Conservation (phyloP, 225 moss, liverwort and hornwort genomes). For the Physcomitrellopsis africana region DNA sequence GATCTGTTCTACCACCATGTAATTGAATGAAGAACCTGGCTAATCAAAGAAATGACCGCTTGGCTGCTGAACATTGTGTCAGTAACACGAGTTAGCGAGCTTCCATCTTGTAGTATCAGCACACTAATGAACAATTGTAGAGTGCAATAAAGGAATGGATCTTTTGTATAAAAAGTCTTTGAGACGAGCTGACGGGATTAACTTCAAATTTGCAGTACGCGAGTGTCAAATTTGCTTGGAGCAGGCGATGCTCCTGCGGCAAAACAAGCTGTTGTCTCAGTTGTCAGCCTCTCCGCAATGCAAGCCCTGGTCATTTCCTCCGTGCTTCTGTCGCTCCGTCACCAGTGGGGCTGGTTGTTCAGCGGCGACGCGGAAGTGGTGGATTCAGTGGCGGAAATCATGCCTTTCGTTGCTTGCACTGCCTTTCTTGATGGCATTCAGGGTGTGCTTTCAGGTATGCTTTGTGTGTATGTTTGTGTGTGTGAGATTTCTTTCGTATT, state of each 20-base stretch:
- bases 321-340: slow-evolving; percentile 61
- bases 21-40: not conserved
- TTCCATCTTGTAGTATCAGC: not conserved
- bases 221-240: slow-evolving; percentile 91
- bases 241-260: slow-evolving; percentile 70
- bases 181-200: slow-evolving; percentile 1
- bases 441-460: slow-evolving; percentile 84
- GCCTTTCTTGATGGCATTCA: slow-evolving; percentile 81
- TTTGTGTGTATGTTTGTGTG: no score
- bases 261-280: slow-evolving; percentile 63
- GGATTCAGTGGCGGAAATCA: slow-evolving; percentile 60
- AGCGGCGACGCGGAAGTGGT: slow-evolving; percentile 82
- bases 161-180: not conserved
- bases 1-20: slow-evolving; percentile 4
- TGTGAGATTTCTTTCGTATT: no score
- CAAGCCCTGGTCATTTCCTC: slow-evolving; percentile 61
- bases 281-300: slow-evolving; percentile 53
- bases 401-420: slow-evolving; percentile 74
- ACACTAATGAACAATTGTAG: no score
- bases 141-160: not conserved
- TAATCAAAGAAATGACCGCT: not conserved
- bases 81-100: not conserved
- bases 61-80: not conserved
- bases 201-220: slow-evolving; percentile 58
- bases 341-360: slow-evolving; percentile 86